Percentiles rank a stretch among this genome's conserved stretches.
Conservation (phyloP, 176 grass and related monocot species). For the Triticum monococcum region DNA sequence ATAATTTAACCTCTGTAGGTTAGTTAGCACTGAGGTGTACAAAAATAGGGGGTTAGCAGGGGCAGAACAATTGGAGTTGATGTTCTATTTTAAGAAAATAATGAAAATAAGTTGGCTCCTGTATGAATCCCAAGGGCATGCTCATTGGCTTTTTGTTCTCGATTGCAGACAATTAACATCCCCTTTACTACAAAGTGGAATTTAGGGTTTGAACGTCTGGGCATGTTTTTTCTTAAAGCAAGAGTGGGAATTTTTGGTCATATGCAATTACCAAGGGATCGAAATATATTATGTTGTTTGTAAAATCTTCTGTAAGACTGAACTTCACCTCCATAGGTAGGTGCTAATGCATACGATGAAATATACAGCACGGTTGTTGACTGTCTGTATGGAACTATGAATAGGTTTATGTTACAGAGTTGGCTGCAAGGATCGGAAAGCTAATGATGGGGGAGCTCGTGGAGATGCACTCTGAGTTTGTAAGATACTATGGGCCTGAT, state of each 20-base stretch:
- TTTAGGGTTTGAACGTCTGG: not conserved
- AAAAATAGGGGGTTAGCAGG: no score
- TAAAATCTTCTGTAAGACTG: not conserved
- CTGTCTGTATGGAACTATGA: constrained; percentile 5
- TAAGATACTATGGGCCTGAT: constrained; percentile 72
- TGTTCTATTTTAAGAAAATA: not conserved
- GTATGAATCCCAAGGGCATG: not conserved
- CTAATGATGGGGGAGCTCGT: constrained; percentile 87
- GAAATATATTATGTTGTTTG: not conserved
- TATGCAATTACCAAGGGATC: constrained; percentile 11
- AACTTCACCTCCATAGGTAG: not conserved
- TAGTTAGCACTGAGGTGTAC: not conserved
- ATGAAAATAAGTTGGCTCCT: not conserved
- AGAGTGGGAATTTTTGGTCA: not conserved
- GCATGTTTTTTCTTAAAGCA: not conserved
- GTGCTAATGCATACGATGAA: not conserved
- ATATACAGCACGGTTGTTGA: not conserved
- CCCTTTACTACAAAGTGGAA: not conserved
- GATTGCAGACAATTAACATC: not conserved
- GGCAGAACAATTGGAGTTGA: not conserved
- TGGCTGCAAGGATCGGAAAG: constrained; percentile 57
- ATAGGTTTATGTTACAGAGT: constrained; percentile 80
- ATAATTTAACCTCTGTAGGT: not conserved
- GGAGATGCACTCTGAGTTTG: constrained; percentile 64
- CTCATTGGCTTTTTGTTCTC: not conserved